These are phyloP conservation scores for Clavispora carvajalis DNA, from an alignment of 805 yeast species.

Conservation along the genomic window DNA sequence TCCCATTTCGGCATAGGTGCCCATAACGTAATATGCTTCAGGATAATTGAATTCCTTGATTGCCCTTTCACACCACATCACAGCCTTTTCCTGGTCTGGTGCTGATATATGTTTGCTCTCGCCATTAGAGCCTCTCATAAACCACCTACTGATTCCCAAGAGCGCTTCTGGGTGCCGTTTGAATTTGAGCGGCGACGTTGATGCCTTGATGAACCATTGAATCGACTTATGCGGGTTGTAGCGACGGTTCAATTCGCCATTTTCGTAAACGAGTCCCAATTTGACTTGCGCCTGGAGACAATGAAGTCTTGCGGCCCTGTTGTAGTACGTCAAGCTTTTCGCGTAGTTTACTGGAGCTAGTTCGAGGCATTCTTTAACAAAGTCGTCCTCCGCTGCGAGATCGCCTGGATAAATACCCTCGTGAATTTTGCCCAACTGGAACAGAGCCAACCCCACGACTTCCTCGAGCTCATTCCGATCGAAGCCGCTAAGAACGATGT, in stretches of 20 bases:
- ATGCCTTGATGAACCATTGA: conserved; percentile 41
- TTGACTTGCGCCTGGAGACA: conserved; percentile 38
- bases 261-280: conserved; percentile 38
- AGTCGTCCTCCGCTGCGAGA: conserved; percentile 30
- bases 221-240: conserved; percentile 37
- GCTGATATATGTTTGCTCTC: conserved; percentile 31
- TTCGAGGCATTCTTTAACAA: conserved; percentile 28
- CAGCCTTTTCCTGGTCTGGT: conserved; percentile 32
- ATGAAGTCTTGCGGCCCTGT: conserved; percentile 36
- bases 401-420: conserved; percentile 44
- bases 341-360: conserved; percentile 39
- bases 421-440: conserved; percentile 37
- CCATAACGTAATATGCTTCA: conserved; percentile 38
- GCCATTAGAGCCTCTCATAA: conserved; percentile 30
- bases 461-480: conserved; percentile 38
- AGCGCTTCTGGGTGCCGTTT: conserved; percentile 41
- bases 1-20: conserved; percentile 34
- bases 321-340: conserved; percentile 37
- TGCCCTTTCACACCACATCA: conserved; percentile 41
- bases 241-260: conserved; percentile 38
- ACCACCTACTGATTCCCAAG: conserved; percentile 41
- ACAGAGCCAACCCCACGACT: conserved; percentile 36
- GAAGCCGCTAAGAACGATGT: conserved; percentile 30
- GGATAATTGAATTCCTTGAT: conserved; percentile 33
- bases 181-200: conserved; percentile 34